Conservation (phyloP, 768 basidiomycete species). For the Hebeloma cylindrosporum region DNA sequence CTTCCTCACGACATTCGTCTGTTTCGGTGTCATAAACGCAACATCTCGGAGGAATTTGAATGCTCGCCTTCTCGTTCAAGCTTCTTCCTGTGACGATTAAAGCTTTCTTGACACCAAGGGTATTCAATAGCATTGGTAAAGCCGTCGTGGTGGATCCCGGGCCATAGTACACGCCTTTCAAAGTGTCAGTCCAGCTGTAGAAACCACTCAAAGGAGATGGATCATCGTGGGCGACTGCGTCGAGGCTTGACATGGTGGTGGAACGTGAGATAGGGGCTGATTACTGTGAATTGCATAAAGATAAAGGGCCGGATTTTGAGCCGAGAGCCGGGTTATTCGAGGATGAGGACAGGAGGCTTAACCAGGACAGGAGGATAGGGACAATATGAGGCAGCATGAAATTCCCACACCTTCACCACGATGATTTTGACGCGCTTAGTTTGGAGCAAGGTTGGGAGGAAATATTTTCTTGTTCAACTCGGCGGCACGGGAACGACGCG, state of each 20-base stretch:
- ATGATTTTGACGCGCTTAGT: neutral
- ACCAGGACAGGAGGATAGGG: no score
- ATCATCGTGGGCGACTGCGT: constrained; percentile 17
- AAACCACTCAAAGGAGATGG: constrained; percentile 45
- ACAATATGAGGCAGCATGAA: no score
- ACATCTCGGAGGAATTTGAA: neutral
- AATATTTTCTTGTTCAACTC: constrained; percentile 7
- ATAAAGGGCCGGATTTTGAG: no score
- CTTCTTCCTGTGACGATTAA: constrained; percentile 73
- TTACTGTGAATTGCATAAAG: neutral
- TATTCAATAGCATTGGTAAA: constrained; percentile 59
- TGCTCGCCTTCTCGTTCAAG: constrained; percentile 58
- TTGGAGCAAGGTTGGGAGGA: neutral
- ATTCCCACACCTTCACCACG: no score
- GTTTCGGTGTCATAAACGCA: neutral
- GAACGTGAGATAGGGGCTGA: neutral
- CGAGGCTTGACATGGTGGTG: constrained; percentile 30
- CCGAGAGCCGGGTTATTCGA: no score
- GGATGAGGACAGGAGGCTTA: no score
- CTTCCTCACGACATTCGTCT: constrained; percentile 63
- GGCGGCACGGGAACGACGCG: constrained; percentile 16
- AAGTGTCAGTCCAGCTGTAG: constrained; percentile 66
- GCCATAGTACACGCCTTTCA: constrained; percentile 72
- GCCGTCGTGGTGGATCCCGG: constrained; percentile 64
- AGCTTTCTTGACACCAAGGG: constrained; percentile 59